Conservation (phyloP, 2,329 filamentous ascomycete genomes). For the Fusarium proliferatum region DNA sequence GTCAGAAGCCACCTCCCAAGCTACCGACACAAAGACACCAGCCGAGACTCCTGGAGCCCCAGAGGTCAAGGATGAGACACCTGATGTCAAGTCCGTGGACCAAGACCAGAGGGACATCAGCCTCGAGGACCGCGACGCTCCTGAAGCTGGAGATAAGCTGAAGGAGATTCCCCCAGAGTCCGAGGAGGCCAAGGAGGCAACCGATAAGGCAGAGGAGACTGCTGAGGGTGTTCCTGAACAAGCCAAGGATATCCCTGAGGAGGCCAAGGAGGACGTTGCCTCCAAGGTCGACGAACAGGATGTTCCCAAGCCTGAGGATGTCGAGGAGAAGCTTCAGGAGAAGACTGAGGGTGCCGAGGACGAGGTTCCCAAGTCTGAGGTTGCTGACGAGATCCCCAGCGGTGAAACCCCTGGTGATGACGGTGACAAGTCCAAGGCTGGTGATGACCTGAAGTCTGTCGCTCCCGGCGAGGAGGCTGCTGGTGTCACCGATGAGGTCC, state of each 20-base stretch:
- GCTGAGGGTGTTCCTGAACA: constrained; percentile 23
- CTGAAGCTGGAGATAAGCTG: constrained; percentile 31
- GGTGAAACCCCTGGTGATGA: constrained; percentile 11
- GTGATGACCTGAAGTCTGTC: constrained; percentile 58
- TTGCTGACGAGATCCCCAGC: constrained; percentile 1
- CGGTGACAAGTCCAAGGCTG: constrained; percentile 32
- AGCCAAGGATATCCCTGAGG: constrained; percentile 27
- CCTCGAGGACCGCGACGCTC: constrained; percentile 34
- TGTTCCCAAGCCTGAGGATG: constrained; percentile 21
- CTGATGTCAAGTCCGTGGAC: constrained; percentile 21
- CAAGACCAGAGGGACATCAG: constrained; percentile 26
- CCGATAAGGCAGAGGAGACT: constrained; percentile 31
- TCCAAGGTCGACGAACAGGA: constrained; percentile 34
- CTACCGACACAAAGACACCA: constrained; percentile 27
- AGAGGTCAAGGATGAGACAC: constrained; percentile 18
- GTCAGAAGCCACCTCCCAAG: constrained; percentile 24
- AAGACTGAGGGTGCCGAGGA: constrained; percentile 25
- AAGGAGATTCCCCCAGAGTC: constrained; percentile 30
- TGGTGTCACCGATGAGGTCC: constrained; percentile 40
- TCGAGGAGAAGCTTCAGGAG: constrained; percentile 24
- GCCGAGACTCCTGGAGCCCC: constrained; percentile 33
- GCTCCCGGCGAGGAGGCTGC: constrained; percentile 44
- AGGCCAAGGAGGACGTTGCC: constrained; percentile 27
- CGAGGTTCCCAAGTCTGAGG: constrained; percentile 40
- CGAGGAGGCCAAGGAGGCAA: constrained; percentile 24